phyloP scores from a whole-genome alignment of 495 filamentous ascomycete genomes.

The Talaromyces proteolyticus region DNA sequence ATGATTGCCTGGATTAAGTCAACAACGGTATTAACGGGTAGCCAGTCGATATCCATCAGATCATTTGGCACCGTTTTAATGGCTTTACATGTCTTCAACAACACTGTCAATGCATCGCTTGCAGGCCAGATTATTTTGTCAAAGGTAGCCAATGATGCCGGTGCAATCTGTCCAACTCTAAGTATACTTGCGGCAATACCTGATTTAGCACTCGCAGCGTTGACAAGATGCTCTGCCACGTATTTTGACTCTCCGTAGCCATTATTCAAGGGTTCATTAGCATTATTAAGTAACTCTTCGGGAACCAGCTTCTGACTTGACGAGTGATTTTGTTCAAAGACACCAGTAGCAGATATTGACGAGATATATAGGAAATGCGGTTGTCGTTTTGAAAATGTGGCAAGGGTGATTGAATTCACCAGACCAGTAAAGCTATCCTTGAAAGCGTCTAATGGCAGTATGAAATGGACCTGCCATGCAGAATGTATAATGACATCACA shows the following conservation, averaged over 20 bases:
- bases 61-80: neutral
- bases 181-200: constrained; percentile 38
- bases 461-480: constrained; percentile 61
- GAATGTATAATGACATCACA: constrained; percentile 54
- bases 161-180: constrained; percentile 49
- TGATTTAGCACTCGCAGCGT: constrained; percentile 25
- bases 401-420: neutral
- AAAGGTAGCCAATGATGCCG: neutral
- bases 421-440: constrained; percentile 23
- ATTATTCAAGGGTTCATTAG: constrained; percentile 16
- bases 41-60: neutral
- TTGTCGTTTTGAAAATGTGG: neutral
- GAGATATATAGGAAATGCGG: neutral
- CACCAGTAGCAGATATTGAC: neutral
- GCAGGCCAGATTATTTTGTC: neutral
- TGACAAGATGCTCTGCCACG: constrained; percentile 42
- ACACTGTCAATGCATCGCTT: neutral
- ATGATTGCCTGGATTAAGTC: neutral
- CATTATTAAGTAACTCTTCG: constrained; percentile 35
- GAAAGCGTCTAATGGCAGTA: constrained; percentile 48
- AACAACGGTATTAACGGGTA: neutral
- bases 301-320: constrained; percentile 20
- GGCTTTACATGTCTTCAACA: neutral
- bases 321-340: constrained; percentile 4
- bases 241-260: constrained; percentile 53